Evolutionary conservation across 1,284 basidiomycete species (phyloP), one percentile per base, ranked within the genome.

Genomic region (Puccinia novopanici): DNA sequence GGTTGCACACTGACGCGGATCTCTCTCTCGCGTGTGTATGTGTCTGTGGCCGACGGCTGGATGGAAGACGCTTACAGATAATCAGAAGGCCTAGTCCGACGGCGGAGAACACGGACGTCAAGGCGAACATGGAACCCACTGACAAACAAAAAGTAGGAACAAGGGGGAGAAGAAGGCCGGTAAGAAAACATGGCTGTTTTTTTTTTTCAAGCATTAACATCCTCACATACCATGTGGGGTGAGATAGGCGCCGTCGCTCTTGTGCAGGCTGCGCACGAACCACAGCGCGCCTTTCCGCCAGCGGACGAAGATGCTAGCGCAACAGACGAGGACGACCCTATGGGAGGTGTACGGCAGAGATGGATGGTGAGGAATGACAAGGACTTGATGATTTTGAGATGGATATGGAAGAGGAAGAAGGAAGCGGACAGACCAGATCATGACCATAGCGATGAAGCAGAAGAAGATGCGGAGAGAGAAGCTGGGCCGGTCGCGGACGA

Each of bases 61-160:
- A n/a, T n/a, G n/a, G n/a, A n/a, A n/a, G n/a, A n/a, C n/a, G 40
- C 45, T 6, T 45, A 75, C 74, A 75, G 52, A 24, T 37, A 30
- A 75, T 65, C 27, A 75, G 45, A 34, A 75, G 74, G 30, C 63
- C 57, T n/a, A 75, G 30, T 27, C 74, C 74, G 9, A 65, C 45
- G 48, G 74, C 74, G 19, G 63, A 52, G 52, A 75, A 63, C 52
- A 75, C 50, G 12, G 74, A 75, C 12, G 74, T 65, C 74, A 75
- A 65, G 27, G 74, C 74, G 34, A 75, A 75, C 45, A 65, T 75
- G 59, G 72, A 75, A 55, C 72, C 72, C n/a, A 75, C 72, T 75
- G 42, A 27, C 24, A 13, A 22, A 4, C 59, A 48, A 37, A 42
- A 5, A 27, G 15, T n/a, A 9, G 27, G 37, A 12, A 19, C 27